These are phyloP conservation scores for Pelargonium australe DNA, from an alignment of 441 rosid species.

Conservation along the genomic window DNA sequence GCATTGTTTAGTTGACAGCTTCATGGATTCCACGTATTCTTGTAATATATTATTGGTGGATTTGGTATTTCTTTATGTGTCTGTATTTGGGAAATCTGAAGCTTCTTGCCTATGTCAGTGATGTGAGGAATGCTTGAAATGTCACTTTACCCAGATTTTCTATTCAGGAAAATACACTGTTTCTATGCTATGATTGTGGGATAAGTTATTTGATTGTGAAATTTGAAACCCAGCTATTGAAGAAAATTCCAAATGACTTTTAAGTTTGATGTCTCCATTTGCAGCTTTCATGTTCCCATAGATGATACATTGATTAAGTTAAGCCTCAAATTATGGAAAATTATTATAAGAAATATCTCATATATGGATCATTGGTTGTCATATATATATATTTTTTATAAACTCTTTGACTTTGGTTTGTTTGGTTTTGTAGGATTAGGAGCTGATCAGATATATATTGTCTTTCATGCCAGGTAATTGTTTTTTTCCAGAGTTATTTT, in stretches of 20 bases:
- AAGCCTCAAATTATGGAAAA: too few species aligned
- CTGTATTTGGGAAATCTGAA: conserved; percentile 3
- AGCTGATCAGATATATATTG: too few species aligned
- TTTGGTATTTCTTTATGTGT: not conserved
- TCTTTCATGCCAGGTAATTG: not conserved
- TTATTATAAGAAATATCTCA: too few species aligned
- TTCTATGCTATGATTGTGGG: not conserved
- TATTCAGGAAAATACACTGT: not conserved
- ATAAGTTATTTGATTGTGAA: not conserved
- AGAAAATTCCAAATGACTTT: not conserved
- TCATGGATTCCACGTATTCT: not conserved
- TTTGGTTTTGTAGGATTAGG: too few species aligned
- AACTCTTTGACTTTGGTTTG: too few species aligned
- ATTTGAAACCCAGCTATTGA: conserved; percentile 1
- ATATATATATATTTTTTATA: too few species aligned
- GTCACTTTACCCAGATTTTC: not conserved
- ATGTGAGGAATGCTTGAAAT: not conserved
- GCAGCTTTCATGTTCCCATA: not conserved
- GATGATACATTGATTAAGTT: not conserved
- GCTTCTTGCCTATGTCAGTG: not conserved
- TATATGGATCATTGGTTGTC: too few species aligned
- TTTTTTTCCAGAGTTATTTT: not conserved
- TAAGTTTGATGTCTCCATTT: conserved; percentile 2
- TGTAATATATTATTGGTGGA: not conserved
- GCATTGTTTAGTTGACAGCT: not conserved